These are phyloP conservation scores for Marchantia polymorpha DNA, from an alignment of 225 moss, liverwort and hornwort genomes.

Conservation along the genomic window DNA sequence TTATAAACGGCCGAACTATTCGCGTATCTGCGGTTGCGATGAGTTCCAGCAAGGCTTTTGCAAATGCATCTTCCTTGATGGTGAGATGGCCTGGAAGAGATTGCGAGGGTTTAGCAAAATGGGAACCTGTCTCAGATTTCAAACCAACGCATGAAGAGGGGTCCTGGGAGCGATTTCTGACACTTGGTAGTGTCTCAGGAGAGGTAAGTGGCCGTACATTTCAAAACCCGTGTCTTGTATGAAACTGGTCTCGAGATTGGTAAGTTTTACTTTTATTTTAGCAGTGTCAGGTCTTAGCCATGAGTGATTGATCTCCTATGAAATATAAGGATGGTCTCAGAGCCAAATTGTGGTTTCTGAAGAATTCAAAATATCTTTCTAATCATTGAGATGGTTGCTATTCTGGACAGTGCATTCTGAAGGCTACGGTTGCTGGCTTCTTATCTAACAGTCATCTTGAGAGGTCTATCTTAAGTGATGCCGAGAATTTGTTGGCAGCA, in stretches of 20 bases:
- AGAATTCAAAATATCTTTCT: background rate
- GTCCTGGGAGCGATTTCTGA: conserved; percentile 70
- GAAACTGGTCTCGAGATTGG: too few species aligned
- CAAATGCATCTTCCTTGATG: conserved; percentile 78
- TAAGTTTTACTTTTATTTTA: background rate
- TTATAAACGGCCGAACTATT: conserved; percentile 71
- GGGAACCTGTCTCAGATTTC: conserved; percentile 42
- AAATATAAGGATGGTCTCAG: background rate
- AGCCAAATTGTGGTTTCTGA: background rate
- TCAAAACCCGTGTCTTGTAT: background rate
- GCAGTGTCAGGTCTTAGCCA: background rate
- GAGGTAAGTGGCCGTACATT: conserved; percentile 42
- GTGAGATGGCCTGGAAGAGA: conserved; percentile 55
- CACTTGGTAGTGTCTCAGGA: conserved; percentile 66
- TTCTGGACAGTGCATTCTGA: conserved; percentile 62
- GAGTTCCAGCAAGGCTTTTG: conserved; percentile 58
- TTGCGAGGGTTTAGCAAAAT: conserved; percentile 63
- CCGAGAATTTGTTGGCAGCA: conserved; percentile 46
- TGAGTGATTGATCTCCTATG: background rate
- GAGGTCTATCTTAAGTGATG: conserved; percentile 39
- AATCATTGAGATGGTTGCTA: background rate
- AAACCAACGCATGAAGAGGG: conserved; percentile 29
- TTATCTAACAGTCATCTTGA: conserved; percentile 40
- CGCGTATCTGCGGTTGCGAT: conserved; percentile 79
- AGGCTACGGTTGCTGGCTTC: conserved; percentile 56